phyloP scores from a whole-genome alignment of 1,139 yeast genomes.

The Yamadazyma kanchanaburiensis region DNA sequence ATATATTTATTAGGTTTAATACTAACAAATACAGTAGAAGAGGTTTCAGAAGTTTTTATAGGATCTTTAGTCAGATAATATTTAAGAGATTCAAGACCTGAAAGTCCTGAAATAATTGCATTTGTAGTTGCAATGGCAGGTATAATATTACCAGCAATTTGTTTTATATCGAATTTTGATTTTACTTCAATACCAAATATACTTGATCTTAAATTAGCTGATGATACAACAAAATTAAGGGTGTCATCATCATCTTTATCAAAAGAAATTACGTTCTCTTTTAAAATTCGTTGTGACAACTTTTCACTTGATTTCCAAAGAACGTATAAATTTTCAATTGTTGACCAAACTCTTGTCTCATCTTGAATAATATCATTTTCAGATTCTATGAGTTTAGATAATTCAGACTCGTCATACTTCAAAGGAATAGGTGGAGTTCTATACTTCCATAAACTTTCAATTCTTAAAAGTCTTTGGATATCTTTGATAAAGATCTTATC shows the following conservation, averaged over 20 bases:
- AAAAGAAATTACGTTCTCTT: conserved; percentile 55
- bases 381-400: not conserved
- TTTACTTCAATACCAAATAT: conserved; percentile 71
- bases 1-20: conserved; percentile 67
- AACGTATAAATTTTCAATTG: conserved; percentile 61
- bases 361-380: conserved; percentile 25
- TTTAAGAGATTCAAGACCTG: conserved; percentile 68
- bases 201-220: conserved; percentile 77
- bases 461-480: conserved; percentile 65
- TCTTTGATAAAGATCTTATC: conserved; percentile 62
- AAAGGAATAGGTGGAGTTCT: conserved; percentile 69
- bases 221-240: conserved; percentile 79
- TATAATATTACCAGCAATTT: conserved; percentile 95
- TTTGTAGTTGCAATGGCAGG: conserved; percentile 99
- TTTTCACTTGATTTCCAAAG: conserved; percentile 48
- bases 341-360: conserved; percentile 65
- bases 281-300: conserved; percentile 49
- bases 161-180: conserved; percentile 83
- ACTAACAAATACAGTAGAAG: conserved; percentile 63
- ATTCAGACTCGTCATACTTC: conserved; percentile 19
- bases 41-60: conserved; percentile 16
- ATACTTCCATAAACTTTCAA: conserved; percentile 78
- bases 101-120: conserved; percentile 89
- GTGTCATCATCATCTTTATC: conserved; percentile 97
- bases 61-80: conserved; percentile 32